phyloP scores from a whole-genome alignment of 2,329 filamentous ascomycete genomes.

The Diaporthe ilicicola region DNA sequence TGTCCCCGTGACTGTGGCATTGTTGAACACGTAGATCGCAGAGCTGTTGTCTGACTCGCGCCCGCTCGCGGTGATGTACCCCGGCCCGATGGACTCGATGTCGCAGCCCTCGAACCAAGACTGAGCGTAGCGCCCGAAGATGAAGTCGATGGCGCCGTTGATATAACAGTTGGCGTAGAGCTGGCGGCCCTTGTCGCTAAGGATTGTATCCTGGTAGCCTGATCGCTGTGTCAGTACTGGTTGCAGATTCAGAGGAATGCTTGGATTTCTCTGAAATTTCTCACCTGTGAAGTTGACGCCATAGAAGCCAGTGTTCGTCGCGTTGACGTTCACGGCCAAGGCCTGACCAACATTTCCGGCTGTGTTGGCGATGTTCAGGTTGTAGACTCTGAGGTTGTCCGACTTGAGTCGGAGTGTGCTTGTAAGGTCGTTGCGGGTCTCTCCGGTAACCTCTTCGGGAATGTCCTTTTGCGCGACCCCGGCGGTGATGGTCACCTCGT shows the following conservation, averaged over 20 bases:
- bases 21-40: constrained; percentile 53
- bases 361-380: constrained; percentile 18
- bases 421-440: constrained; percentile 17
- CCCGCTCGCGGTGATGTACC: constrained; percentile 58
- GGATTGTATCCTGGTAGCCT: constrained; percentile 20
- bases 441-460: background rate
- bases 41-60: constrained; percentile 52
- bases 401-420: constrained; percentile 3
- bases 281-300: constrained; percentile 7
- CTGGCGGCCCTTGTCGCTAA: constrained; percentile 22
- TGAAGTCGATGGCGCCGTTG: constrained; percentile 10
- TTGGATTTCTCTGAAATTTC: too few species aligned
- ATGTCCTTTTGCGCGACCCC: constrained; percentile 13
- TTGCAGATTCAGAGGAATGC: background rate
- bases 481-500: constrained; percentile 14
- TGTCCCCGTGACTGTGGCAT: constrained; percentile 49
- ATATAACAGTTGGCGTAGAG: constrained; percentile 5
- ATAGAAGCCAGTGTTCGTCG: constrained; percentile 20
- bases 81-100: constrained; percentile 55
- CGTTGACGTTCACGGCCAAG: constrained; percentile 24
- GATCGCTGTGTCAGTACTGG: background rate
- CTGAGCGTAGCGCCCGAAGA: constrained; percentile 21
- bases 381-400: constrained; percentile 17
- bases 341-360: constrained; percentile 22
- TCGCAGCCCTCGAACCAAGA: constrained; percentile 45